A percentile compares a stretch with the other conserved stretches of the same genome.
Evolutionary conservation across 192 early-diverging fungal species (phyloP).

Genomic region (Coemansia sp.): DNA sequence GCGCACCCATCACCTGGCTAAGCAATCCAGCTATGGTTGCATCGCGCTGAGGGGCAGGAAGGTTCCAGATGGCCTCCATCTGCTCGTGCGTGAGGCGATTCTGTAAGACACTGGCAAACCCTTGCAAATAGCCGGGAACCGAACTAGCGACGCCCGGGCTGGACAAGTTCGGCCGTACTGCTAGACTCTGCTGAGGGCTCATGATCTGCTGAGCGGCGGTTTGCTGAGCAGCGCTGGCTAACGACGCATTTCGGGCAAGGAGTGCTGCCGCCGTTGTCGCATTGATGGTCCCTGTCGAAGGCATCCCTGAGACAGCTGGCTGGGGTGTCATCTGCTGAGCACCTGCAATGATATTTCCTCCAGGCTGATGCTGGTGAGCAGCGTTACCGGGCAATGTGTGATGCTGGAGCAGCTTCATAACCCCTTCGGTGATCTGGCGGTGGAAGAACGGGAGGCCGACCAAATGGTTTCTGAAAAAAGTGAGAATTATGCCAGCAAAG

Average conservation of each 20-base stretch:
- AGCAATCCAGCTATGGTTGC: background rate
- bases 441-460: conserved; percentile 31
- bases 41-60: conserved; percentile 26
- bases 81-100: conserved; percentile 10
- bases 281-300: conserved; percentile 6
- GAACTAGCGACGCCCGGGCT: conserved; percentile 22
- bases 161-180: conserved; percentile 19
- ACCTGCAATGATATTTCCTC: background rate
- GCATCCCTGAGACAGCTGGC: conserved; percentile 12
- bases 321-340: conserved; percentile 32
- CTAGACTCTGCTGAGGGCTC: conserved; percentile 37
- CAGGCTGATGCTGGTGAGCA: background rate
- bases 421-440: conserved; percentile 14
- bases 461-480: conserved; percentile 17
- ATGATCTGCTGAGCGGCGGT: conserved; percentile 27
- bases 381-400: background rate
- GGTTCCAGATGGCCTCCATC: conserved; percentile 14
- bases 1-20: background rate
- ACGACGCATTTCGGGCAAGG: conserved; percentile 7
- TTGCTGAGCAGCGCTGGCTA: background rate
- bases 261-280: conserved; percentile 7
- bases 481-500: conserved; percentile 31
- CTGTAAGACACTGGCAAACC: conserved; percentile 4
- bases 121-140: conserved; percentile 9
- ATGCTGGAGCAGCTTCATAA: conserved; percentile 16